Evolutionary conservation across 306 rosid species (phyloP).

Genomic region (Quercus rubra): DNA sequence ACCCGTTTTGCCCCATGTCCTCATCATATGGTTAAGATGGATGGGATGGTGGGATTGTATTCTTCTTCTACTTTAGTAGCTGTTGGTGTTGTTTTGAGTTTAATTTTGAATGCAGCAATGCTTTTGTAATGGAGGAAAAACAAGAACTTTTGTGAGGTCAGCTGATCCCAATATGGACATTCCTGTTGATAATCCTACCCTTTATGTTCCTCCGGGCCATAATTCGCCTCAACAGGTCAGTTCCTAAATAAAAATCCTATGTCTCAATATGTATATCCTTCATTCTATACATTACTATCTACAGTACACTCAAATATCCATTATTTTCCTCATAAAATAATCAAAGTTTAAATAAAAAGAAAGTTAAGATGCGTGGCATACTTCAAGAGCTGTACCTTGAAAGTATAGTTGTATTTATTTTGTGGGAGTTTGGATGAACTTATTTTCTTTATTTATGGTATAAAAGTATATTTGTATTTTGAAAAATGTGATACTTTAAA

Average conservation of each 20-base stretch:
- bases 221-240: conserved; percentile 47
- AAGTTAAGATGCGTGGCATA: too few relatives aligned
- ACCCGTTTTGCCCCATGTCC: too few relatives aligned
- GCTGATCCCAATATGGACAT: conserved; percentile 47
- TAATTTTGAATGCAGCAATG: conserved; percentile 21
- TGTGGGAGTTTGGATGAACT: background rate
- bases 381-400: too few relatives aligned
- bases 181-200: conserved; percentile 62
- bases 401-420: too few relatives aligned
- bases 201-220: conserved; percentile 50
- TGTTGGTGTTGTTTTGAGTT: background rate
- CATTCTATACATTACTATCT: too few relatives aligned
- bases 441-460: conserved; percentile 1
- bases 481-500: too few relatives aligned
- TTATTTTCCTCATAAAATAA: too few relatives aligned
- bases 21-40: background rate
- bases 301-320: too few relatives aligned
- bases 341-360: too few relatives aligned
- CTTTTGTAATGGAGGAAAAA: conserved; percentile 31
- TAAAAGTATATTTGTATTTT: background rate
- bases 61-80: conserved; percentile 11
- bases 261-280: too few relatives aligned
- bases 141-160: conserved; percentile 43
- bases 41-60: conserved; percentile 2
- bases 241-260: too few relatives aligned